phyloP scores from a whole-genome alignment of 2,329 filamentous ascomycete species.

The Penicillium crustosum region DNA sequence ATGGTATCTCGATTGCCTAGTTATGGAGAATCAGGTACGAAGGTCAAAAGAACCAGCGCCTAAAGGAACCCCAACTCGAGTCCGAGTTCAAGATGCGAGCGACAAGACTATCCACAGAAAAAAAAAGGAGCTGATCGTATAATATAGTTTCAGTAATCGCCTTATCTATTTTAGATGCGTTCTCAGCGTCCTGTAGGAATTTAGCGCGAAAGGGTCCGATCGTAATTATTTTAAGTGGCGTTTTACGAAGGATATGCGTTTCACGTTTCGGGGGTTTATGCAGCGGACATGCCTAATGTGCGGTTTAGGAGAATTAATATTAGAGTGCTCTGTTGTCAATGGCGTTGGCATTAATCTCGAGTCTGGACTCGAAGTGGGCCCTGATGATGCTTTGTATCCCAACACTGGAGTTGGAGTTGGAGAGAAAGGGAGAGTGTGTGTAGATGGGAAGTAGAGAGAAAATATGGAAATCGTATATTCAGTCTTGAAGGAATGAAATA shows the following conservation, averaged over 20 bases:
- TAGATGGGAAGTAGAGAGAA: background rate
- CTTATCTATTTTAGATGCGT: background rate
- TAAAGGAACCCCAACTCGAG: background rate
- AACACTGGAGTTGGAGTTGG: background rate
- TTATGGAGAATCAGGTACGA: background rate
- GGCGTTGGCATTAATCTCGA: background rate
- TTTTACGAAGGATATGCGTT: background rate
- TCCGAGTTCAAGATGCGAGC: background rate
- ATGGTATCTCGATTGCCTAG: background rate
- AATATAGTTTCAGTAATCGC: background rate
- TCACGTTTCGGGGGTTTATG: background rate
- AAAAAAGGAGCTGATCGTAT: background rate
- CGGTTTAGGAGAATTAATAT: background rate
- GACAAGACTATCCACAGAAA: background rate
- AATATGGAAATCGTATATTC: background rate
- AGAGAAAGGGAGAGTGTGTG: background rate
- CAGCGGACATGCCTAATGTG: background rate
- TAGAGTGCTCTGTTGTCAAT: background rate
- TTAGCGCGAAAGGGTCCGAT: background rate
- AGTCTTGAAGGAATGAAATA: background rate
- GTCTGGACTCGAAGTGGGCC: conserved; percentile 2
- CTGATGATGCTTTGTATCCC: conserved; percentile 16
- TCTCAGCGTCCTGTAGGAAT: background rate
- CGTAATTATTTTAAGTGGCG: background rate
- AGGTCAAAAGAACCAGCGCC: background rate